Conservation (phyloP, 164 flowering plant species). For the Berberis thunbergii region DNA sequence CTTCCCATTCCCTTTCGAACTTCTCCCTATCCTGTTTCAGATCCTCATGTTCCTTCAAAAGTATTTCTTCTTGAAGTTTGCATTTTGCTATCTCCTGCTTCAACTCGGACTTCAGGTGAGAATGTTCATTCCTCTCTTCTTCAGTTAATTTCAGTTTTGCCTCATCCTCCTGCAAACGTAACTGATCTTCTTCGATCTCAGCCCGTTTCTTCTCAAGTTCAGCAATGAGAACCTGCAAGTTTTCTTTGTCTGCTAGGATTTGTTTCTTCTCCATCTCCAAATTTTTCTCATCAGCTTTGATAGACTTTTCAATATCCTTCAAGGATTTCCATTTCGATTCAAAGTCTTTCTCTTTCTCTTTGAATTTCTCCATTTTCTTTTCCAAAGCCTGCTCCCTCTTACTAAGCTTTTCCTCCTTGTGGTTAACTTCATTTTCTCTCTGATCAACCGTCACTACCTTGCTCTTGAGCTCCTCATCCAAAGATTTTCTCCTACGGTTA, state of each 20-base stretch:
- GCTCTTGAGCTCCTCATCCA: conserved; percentile 47
- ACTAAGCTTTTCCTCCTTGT: conserved; percentile 50
- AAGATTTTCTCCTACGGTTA: conserved; percentile 39
- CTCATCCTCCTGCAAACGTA: conserved; percentile 37
- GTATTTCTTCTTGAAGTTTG: conserved; percentile 38
- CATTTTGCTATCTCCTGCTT: conserved; percentile 55
- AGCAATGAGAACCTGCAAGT: conserved; percentile 28
- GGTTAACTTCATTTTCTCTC: conserved; percentile 46
- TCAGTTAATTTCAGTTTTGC: conserved; percentile 40
- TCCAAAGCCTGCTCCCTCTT: conserved; percentile 59
- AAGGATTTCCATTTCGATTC: conserved; percentile 43
- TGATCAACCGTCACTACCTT: conserved; percentile 32
- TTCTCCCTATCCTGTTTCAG: conserved; percentile 55
- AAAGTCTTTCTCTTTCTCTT: conserved; percentile 69
- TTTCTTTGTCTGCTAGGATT: conserved; percentile 37
- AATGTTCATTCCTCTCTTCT: conserved; percentile 50
- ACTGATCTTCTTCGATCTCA: conserved; percentile 36
- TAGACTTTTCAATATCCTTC: conserved; percentile 57
- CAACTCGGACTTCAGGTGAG: conserved; percentile 44
- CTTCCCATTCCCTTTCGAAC: conserved; percentile 90
- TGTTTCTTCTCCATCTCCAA: conserved; percentile 42
- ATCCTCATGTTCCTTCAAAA: conserved; percentile 58
- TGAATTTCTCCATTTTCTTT: conserved; percentile 51
- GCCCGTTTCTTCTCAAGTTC: conserved; percentile 45
- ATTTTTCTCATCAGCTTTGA: conserved; percentile 48